Evolutionary conservation across 345 rosid species (phyloP), one percentile per base, ranked within the genome.

Genomic region (Noccaea caerulescens): DNA sequence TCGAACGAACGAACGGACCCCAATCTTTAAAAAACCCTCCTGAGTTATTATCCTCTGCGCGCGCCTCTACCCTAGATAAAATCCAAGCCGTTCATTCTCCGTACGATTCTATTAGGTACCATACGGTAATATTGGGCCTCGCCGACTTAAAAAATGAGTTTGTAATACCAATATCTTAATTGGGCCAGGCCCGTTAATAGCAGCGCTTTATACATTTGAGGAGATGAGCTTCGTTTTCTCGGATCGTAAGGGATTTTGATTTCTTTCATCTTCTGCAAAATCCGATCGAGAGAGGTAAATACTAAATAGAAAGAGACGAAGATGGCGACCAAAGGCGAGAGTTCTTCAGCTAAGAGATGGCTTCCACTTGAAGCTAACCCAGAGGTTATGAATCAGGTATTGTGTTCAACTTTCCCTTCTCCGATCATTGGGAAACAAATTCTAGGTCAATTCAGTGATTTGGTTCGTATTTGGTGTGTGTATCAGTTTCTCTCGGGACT

Each of bases 361-460:
- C 99, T 94, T 83, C 99, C 97, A 74, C 92, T 94, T 39, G 99
- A 94, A 84, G 96, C 99, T 72, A 94, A 94, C 58, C 99, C 97
- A 4, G 93, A 91, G 12, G 88, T 94, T 50, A 91, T 94, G 93
- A 91, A 91, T 82, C 99, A 91, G 99, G 99, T 87, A n/a, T 44
- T 30, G 6, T 34, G 34, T 18, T n/a, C 1, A 18, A 3, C 3
- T 36, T 30, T 16, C 30, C 7, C 0, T 36, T 49, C 68, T 68
- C 72, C 73, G 76, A 57, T 76, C 75, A 30, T 65, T 13, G 56
- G 47, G 10, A 37, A 57, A 56, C 4, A 8, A 37, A 65, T 14
- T 58, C 8, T 47, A 20, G 36, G 42, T 49, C 5, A 1, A 42
- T 33, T 51, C 3, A 23, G 8, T 52, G 33, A 36, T 34, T 1